Conservation (phyloP, 164 flowering plant genomes). For the Piper betle region DNA sequence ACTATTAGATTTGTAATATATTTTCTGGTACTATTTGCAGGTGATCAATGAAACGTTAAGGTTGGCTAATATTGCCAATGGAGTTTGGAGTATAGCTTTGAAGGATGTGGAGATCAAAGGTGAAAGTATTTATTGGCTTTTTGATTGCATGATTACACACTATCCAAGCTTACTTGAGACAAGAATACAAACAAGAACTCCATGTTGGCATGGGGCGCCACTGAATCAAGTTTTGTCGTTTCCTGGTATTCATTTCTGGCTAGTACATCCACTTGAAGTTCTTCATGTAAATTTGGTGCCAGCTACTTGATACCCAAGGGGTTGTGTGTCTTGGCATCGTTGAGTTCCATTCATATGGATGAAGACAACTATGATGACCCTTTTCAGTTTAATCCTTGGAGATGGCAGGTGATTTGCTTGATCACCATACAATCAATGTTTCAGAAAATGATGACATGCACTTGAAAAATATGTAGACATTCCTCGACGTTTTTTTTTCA, state of each 20-base stretch:
- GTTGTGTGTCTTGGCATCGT: conserved; percentile 80
- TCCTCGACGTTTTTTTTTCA: not conserved
- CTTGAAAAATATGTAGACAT: too few species aligned
- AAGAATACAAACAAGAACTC: too few species aligned
- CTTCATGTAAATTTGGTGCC: not conserved
- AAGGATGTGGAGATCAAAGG: conserved; percentile 86
- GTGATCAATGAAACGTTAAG: conserved; percentile 88
- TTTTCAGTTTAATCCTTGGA: conserved; percentile 79
- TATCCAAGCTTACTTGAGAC: too few species aligned
- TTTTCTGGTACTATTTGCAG: conserved; percentile 16
- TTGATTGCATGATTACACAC: too few species aligned
- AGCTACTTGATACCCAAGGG: conserved; percentile 76
- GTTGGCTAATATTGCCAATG: conserved; percentile 79
- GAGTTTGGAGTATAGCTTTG: conserved; percentile 76
- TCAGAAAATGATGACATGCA: not conserved
- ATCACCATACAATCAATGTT: too few species aligned
- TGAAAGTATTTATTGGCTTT: conserved; percentile 4
- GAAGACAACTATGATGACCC: conserved; percentile 68
- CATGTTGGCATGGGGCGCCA: too few species aligned
- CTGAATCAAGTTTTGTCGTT: too few species aligned
- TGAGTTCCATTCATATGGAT: conserved; percentile 73
- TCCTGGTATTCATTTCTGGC: too few species aligned
- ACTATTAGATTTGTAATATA: not conserved
- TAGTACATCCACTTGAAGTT: not conserved
- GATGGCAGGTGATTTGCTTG: conserved; percentile 65